These are phyloP conservation scores for Colletotrichum gloeosporioides DNA, from an alignment of 2,329 filamentous ascomycete genomes.

Conservation along the genomic window DNA sequence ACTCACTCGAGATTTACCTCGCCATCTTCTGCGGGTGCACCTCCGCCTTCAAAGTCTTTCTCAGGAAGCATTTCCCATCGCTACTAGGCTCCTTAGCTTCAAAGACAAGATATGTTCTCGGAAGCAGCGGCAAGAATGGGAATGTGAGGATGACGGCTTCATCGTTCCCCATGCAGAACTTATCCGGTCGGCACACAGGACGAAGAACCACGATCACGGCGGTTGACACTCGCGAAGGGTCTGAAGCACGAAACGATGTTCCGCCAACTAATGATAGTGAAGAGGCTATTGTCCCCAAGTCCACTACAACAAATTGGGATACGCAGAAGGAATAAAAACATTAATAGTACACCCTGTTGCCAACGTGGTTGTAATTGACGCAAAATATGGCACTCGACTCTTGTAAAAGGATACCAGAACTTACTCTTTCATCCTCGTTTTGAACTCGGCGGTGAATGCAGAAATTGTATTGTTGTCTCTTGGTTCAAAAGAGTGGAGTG, in stretches of 20 bases:
- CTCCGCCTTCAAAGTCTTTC: neutral
- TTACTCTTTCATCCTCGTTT: too few species aligned
- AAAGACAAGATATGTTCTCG: neutral
- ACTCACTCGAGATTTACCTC: neutral
- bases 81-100: neutral
- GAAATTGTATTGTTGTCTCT: too few species aligned
- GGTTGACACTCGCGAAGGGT: neutral
- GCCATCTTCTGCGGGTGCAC: neutral
- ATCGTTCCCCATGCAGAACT: neutral
- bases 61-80: neutral
- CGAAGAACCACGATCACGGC: neutral
- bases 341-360: too few species aligned
- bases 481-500: too few species aligned
- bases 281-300: neutral
- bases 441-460: too few species aligned
- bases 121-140: neutral
- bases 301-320: too few species aligned
- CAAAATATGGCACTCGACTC: too few species aligned
- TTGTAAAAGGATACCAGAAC: too few species aligned
- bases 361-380: too few species aligned
- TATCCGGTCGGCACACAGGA: fast-evolving
- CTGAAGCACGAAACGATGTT: neutral
- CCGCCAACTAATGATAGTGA: neutral
- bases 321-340: too few species aligned
- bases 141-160: neutral